phyloP scores from a whole-genome alignment of 2,329 filamentous ascomycete species.

The Tolypocladium tropicale region DNA sequence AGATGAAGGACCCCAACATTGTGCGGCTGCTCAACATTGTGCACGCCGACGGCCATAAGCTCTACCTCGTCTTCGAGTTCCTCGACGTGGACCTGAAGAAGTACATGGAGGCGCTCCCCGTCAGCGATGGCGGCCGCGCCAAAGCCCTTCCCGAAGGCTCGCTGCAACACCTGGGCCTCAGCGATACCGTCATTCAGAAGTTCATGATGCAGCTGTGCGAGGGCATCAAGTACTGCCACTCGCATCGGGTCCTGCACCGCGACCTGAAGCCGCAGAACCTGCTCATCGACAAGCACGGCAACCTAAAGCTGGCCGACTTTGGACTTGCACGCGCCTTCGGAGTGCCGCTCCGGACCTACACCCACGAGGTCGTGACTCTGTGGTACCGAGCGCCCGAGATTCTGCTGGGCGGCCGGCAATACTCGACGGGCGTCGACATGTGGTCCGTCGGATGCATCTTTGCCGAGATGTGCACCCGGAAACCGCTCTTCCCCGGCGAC shows the following conservation, averaged over 20 bases:
- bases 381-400: conserved; percentile 93
- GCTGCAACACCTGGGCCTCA: conserved; percentile 58
- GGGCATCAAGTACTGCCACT: conserved; percentile 80
- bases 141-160: conserved; percentile 76
- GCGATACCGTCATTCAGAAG: conserved; percentile 76
- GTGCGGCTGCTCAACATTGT: conserved; percentile 85
- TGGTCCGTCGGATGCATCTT: conserved; percentile 94
- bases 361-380: conserved; percentile 87
- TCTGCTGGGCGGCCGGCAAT: conserved; percentile 79
- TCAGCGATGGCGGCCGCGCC: conserved; percentile 74
- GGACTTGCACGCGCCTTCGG: conserved; percentile 83
- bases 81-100: conserved; percentile 89
- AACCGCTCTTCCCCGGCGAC: conserved; percentile 85
- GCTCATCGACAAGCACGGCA: conserved; percentile 75
- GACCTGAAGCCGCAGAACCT: conserved; percentile 88
- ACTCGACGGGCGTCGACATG: conserved; percentile 92
- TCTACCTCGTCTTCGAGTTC: conserved; percentile 89
- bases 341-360: conserved; percentile 83
- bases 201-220: conserved; percentile 86
- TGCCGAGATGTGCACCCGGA: conserved; percentile 91
- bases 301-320: conserved; percentile 85
- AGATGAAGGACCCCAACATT: conserved; percentile 88
- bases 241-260: conserved; percentile 76
- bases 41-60: conserved; percentile 87
- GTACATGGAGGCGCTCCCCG: conserved; percentile 86